These are phyloP conservation scores for Chaetomium olivaceum DNA, from an alignment of 2,329 filamentous ascomycete species.

Conservation along the genomic window DNA sequence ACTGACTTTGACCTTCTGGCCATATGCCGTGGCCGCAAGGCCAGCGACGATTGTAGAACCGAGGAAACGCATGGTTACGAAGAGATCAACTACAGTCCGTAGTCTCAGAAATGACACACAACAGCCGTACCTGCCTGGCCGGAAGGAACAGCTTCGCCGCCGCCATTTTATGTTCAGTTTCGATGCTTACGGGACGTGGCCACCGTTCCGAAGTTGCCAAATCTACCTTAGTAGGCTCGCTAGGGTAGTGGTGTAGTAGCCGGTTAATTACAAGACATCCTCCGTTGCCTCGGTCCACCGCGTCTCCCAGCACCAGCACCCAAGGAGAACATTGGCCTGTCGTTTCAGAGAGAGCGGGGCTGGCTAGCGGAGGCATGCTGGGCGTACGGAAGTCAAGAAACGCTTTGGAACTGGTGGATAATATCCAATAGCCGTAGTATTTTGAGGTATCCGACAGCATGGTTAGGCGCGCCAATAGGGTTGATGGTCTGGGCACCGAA, in stretches of 20 bases:
- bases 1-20: conserved; percentile 30
- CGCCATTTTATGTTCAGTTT: conserved; percentile 3
- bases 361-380: not conserved
- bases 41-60: conserved; percentile 14
- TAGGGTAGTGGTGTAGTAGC: conserved; percentile 9
- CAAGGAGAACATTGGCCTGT: not conserved
- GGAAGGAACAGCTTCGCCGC: not conserved
- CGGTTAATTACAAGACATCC: conserved; percentile 13
- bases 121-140: not conserved
- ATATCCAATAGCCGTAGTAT: not conserved
- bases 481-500: not conserved
- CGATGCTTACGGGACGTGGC: not conserved
- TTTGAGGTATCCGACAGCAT: not conserved
- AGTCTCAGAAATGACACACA: conserved; percentile 1
- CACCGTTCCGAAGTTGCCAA: not conserved
- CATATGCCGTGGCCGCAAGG: conserved; percentile 19
- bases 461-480: not conserved
- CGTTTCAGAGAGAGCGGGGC: not conserved
- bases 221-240: conserved; percentile 2
- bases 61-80: conserved; percentile 18
- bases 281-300: not conserved
- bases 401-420: not conserved
- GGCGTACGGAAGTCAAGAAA: not conserved
- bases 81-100: not conserved
- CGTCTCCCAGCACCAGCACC: not conserved